Percentiles rank a stretch among this genome's conserved stretches.
Evolutionary conservation across 768 basidiomycete genomes (phyloP).

Genomic region (Clitopilus passeckerianus): DNA sequence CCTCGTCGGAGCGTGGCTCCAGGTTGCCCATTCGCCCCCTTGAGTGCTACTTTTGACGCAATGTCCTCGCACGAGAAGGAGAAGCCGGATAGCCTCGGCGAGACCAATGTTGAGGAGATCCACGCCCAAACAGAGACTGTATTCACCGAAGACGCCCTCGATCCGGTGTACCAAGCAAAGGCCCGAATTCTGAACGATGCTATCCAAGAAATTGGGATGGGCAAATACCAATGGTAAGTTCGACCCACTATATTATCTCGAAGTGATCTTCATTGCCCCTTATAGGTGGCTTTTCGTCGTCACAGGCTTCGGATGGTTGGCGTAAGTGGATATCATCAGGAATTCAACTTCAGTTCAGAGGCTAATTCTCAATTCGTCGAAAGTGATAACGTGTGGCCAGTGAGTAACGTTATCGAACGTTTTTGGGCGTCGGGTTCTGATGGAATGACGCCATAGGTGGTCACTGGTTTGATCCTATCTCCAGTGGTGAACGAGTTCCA

Average conservation of each 20-base stretch:
- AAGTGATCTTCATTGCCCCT: not conserved
- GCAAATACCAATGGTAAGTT: slow-evolving; percentile 52
- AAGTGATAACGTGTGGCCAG: slow-evolving; percentile 73
- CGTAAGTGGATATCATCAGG: slow-evolving; percentile 41
- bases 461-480: slow-evolving; percentile 60
- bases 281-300: slow-evolving; percentile 63
- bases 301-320: slow-evolving; percentile 73
- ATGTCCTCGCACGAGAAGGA: not conserved
- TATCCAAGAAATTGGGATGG: slow-evolving; percentile 66
- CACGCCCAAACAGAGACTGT: slow-evolving; percentile 7
- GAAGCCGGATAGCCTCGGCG: not conserved
- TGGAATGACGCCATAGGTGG: slow-evolving; percentile 32
- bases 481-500: slow-evolving; percentile 64
- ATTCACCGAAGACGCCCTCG: slow-evolving; percentile 22
- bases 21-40: not conserved
- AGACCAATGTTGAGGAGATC: not conserved
- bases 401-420: slow-evolving; percentile 23
- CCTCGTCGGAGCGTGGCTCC: not conserved
- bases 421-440: not conserved
- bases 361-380: not conserved
- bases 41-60: not conserved
- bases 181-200: slow-evolving; percentile 54
- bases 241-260: not conserved
- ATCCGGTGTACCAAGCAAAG: slow-evolving; percentile 57
- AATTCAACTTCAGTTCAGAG: not conserved